Base-by-base conservation (phyloP, 2,329 filamentous ascomycete species). In the Onygenales sp. region DNA sequence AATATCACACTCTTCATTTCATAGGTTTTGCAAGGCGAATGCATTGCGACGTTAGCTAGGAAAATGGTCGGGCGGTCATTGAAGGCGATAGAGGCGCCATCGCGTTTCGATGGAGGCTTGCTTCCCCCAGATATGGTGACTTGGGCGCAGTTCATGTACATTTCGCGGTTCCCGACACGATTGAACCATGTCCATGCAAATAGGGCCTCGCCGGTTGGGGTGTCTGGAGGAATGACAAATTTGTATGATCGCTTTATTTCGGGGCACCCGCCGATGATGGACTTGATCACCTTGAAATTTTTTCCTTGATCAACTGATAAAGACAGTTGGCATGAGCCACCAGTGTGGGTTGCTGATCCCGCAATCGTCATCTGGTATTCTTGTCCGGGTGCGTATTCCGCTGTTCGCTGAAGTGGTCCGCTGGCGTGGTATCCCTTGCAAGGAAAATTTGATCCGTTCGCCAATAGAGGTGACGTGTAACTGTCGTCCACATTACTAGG, bases 121-220 rank as follows among this genome's bases (percentile, higher is more conserved):
- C 33, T 35, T 13, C 38, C 43, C 2, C 10, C 42, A 21, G 69
- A 63, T 33, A 91, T 83, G 57, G 79, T 82, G 60, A 91, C 79
- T 51, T 81, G 76, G 6, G 87, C 87, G 64, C 88, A 93, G 72
- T 89, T 89, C 85, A 89, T 89, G 78, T 93, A 93, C 57, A 59
- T 59, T 33, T 59, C 57, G 6, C 57, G 43, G 38, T 57, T 57
- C 2, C 87, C 88, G 43, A 86, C 38, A 5, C 48, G 75, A 75
- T 89, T 89, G 72, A 87, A 85, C 85, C 85, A 88, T 17, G 82
- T 83, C 88, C 88, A 92, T 39, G 83, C 82, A 50, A 92, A 79
- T 46, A 92, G 68, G 54, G 82, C 85, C 32, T 83, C 63, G 2
- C 79, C 69, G 69, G 75, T 55, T 9, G 82, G 81, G 1, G 82